Evolutionary conservation across 495 filamentous ascomycete genomes (phyloP), one percentile per base, ranked within the genome.

Genomic region (Annulohypoxylon bovei): DNA sequence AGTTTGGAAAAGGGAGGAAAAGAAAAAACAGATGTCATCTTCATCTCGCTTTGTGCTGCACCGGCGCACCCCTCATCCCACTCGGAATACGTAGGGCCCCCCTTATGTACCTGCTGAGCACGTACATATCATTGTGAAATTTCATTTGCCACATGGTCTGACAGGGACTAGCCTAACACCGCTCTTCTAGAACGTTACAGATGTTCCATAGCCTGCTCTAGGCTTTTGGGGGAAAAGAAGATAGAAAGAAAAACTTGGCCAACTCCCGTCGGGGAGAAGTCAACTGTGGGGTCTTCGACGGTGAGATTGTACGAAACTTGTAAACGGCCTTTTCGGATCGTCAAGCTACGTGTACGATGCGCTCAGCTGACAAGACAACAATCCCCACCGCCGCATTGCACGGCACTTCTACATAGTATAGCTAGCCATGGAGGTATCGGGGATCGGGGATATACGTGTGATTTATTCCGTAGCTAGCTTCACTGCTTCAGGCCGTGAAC

Each of bases 161-260:
- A 65, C 70, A 72, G 65, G 70, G 70, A 60, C 32, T 33, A 46
- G 47, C 60, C 42, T 61, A 40, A 33, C 55, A 65, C 22, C 49
- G 28, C 54, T 69, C 68, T 77, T 74, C 72, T 71, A 76, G 76
- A 72, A 75, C 66, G 57, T 66, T 75, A 72, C 70, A 71, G 57
- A 74, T 57, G 74, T 67, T 71, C 69, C 72, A 77, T 68, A 65
- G 63, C 61, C 44, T 61, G 42, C 56, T 39, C 57, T 68, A 68
- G 59, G 56, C 68, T 62, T 61, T 65, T 30, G 54, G 28, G 44
- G 39, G 56, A 61, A 32, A 56, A 18, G 18, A 56, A 49, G 49
- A 62, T 11, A 64, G 16, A 32, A 50, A 39, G 32, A 32, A 65
- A 68, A 68, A 66, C 62, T 37, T 69, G 57, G 71, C 44, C 32